A percentile compares a stretch with the other conserved stretches of the same genome.
Evolutionary conservation across 2,329 filamentous ascomycete species (phyloP).

Genomic region (Mollisia scopiformis): DNA sequence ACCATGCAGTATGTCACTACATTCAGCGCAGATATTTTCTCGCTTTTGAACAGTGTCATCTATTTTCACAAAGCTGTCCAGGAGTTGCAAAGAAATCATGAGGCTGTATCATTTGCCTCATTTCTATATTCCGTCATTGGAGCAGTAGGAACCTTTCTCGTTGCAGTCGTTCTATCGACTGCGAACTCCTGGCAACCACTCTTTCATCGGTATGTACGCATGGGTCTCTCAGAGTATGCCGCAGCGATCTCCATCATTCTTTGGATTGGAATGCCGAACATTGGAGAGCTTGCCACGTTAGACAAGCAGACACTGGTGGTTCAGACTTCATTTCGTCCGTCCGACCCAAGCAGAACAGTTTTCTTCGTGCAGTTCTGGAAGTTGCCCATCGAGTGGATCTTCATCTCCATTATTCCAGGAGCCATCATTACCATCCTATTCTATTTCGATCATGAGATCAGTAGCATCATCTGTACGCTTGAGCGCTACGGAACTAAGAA

Average conservation of each 20-base stretch:
- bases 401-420: conserved; percentile 63
- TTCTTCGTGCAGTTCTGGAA: conserved; percentile 70
- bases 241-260: conserved; percentile 68
- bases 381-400: conserved; percentile 60
- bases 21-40: conserved; percentile 69
- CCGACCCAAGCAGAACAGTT: conserved; percentile 52
- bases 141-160: conserved; percentile 62
- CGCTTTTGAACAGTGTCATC: conserved; percentile 67
- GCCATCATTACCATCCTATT: conserved; percentile 68
- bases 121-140: conserved; percentile 69
- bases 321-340: conserved; percentile 58
- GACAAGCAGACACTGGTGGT: conserved; percentile 62
- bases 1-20: conserved; percentile 72
- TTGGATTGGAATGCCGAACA: conserved; percentile 65
- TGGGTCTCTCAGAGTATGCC: conserved; percentile 65
- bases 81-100: conserved; percentile 63
- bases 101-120: conserved; percentile 58
- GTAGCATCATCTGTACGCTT: conserved; percentile 68
- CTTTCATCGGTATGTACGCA: conserved; percentile 63
- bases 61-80: conserved; percentile 71
- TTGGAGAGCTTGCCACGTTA: conserved; percentile 59
- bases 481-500: conserved; percentile 63
- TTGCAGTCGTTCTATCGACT: conserved; percentile 63
- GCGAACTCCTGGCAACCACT: conserved; percentile 64
- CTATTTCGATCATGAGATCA: conserved; percentile 72